Percentiles rank a stretch among this genome's conserved stretches.
phyloP scores from a whole-genome alignment of 441 rosid genomes.

The Theobroma grandiflorum region DNA sequence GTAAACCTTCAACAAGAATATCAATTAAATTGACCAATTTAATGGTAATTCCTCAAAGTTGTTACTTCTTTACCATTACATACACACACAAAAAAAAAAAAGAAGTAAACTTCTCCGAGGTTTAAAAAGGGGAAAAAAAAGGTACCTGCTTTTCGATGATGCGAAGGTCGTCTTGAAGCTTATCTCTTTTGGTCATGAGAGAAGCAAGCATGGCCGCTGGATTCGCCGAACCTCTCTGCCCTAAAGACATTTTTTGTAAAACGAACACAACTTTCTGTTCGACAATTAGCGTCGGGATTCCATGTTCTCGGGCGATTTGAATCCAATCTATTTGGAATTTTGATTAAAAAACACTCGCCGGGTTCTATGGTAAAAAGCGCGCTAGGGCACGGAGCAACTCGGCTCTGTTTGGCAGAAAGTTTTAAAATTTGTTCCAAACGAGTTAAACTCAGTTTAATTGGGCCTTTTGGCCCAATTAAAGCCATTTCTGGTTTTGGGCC shows the following conservation, averaged over 20 bases:
- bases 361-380: neutral
- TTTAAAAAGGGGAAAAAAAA: neutral
- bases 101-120: neutral
- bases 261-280: neutral
- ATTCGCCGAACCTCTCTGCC: constrained; percentile 35
- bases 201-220: constrained; percentile 34
- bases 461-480: too few species aligned
- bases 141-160: constrained; percentile 43
- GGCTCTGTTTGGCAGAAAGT: neutral
- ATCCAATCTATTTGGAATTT: neutral
- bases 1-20: constrained; percentile 38
- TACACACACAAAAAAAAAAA: neutral
- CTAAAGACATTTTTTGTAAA: constrained; percentile 24
- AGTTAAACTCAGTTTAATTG: too few species aligned
- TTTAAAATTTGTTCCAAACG: too few species aligned
- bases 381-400: neutral
- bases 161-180: constrained; percentile 43
- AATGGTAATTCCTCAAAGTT: neutral
- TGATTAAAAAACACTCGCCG: neutral
- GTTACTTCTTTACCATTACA: neutral
- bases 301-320: neutral
- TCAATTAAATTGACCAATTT: neutral
- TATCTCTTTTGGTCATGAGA: constrained; percentile 38
- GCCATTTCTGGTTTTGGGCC: too few species aligned
- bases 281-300: neutral